Conservation (phyloP, 768 basidiomycete genomes). For the Boletus reticulatus region DNA sequence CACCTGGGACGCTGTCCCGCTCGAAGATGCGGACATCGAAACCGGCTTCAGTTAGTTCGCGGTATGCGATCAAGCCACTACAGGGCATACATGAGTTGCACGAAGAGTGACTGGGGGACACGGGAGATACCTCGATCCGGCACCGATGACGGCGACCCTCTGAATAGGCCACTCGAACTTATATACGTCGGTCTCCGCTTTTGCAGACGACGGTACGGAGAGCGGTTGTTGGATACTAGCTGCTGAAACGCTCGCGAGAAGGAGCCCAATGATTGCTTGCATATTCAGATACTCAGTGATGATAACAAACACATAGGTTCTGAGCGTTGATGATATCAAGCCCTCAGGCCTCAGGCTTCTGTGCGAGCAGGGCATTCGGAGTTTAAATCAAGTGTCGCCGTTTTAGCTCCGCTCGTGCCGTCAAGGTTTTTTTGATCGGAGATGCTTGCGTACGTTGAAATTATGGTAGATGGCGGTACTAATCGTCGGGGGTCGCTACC, state of each 20-base stretch:
- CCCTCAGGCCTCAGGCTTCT: too few species aligned
- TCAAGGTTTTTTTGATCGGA: too few species aligned
- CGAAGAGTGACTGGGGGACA: background rate
- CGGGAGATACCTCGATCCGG: background rate
- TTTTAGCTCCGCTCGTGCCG: too few species aligned
- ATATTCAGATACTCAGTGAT: background rate
- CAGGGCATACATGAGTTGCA: background rate
- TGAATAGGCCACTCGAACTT: slow-evolving; percentile 5
- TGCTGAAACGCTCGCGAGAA: background rate
- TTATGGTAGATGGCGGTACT: too few species aligned
- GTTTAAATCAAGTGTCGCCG: too few species aligned
- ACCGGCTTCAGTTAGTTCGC: background rate
- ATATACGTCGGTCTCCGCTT: background rate
- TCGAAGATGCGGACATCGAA: slow-evolving; percentile 6
- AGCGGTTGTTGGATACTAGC: background rate
- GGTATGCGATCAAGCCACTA: background rate
- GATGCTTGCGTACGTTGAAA: too few species aligned
- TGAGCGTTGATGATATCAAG: too few species aligned
- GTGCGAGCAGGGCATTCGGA: too few species aligned
- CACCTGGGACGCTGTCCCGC: background rate
- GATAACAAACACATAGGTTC: too few species aligned
- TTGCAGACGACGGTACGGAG: background rate
- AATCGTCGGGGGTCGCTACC: too few species aligned
- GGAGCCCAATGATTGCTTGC: background rate
- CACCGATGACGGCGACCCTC: slow-evolving; percentile 2